Percentiles rank a stretch among this genome's conserved stretches.
These are phyloP conservation scores for Aegilops sharonensis DNA, from an alignment of 176 grass and related monocot species.

Conservation along the genomic window DNA sequence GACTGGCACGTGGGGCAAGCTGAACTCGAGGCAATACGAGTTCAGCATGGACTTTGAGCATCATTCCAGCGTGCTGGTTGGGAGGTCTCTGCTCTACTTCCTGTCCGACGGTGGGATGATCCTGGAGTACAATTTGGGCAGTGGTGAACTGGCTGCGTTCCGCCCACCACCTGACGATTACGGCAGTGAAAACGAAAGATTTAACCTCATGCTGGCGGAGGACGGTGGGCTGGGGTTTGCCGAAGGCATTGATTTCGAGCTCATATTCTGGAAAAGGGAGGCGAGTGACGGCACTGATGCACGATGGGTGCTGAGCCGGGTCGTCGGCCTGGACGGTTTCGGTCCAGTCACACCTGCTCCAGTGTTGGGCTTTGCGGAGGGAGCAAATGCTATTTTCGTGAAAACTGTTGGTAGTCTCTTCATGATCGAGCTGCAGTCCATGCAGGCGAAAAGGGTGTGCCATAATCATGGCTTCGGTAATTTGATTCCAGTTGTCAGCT, in stretches of 20 bases:
- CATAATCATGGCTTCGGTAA: background rate
- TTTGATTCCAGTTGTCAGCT: background rate
- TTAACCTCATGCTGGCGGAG: background rate
- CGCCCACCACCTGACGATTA: background rate
- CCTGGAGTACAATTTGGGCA: background rate
- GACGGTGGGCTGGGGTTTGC: background rate
- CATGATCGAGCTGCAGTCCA: background rate
- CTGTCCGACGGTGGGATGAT: background rate
- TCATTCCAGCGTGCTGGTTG: background rate
- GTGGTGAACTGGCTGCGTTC: background rate
- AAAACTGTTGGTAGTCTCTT: background rate
- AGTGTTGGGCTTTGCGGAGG: background rate
- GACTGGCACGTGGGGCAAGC: background rate
- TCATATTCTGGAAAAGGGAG: background rate
- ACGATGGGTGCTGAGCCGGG: background rate
- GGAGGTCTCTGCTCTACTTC: background rate
- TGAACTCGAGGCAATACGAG: background rate
- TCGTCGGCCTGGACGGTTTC: background rate
- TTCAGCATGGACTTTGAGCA: background rate
- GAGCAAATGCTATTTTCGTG: background rate
- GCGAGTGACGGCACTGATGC: background rate
- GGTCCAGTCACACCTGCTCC: no score
- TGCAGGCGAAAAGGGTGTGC: background rate
- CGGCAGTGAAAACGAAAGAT: background rate
- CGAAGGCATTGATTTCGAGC: background rate